Base-by-base conservation (phyloP, 2,329 filamentous ascomycete species). In the Dothidotthia symphoricarpi region DNA sequence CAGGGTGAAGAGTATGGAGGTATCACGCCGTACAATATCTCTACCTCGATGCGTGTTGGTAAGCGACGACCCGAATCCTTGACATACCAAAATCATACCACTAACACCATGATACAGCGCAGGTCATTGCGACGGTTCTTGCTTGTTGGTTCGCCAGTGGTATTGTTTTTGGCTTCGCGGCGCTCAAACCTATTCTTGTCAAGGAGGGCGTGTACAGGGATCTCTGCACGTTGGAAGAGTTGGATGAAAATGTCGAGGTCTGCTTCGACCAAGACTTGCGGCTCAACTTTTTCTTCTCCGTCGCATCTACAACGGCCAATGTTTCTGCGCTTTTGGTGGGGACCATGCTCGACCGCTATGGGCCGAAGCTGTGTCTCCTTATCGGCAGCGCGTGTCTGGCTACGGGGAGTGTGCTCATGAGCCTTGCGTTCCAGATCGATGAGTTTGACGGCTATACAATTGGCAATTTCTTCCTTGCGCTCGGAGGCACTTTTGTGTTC, bases 401-500 rank as follows among this genome's bases (percentile, higher is more conserved):
- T 36, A 34, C 48, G 13, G 64, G 64, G 22, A 64, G 59, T 44
- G 46, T 67, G 25, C 51, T 65, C 24, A 64, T 68, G 61, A 66
- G 59, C 37, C 56, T 68, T 30, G 64, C 63, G 19, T 63, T 63
- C 34, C 56, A 58, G 42, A 57, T 67, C 32, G 52, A 49, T 12
- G 46, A 58, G 24, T 66, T 67, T 40, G 64, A 68, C 40, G 63
- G 62, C 12, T 83, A 85, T 55, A 77, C 88, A 14, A 71, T 80
- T 4, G 86, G 85, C 12, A 90, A 91, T 63, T 72, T 90, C 15
- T 80, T 88, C 38, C 75, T 93, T 6, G 85, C 86, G 1, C 74
- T 91, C 1, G 88, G 86, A 14, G 88, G 87, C 0, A 85, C 86
- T 2, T 90, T 89, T 55, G 79, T 87, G 34, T 93, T 88, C 66